A percentile compares a stretch with the other conserved stretches of the same genome.
These are phyloP conservation scores for Diplocarpon mali DNA, from an alignment of 2,329 filamentous ascomycete species.

Conservation along the genomic window DNA sequence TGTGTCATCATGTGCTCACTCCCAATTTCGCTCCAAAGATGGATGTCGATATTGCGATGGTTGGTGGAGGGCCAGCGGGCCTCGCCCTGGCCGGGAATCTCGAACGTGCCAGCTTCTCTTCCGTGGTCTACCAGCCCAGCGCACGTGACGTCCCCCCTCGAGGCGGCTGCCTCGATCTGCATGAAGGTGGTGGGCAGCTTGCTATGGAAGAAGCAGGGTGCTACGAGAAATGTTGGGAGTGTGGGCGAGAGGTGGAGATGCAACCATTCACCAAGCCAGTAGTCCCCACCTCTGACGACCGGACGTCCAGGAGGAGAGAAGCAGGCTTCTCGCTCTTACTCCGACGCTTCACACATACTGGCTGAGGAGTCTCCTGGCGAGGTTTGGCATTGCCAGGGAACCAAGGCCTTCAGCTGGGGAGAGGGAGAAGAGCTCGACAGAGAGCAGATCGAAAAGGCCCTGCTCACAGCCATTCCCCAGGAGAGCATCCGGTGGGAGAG, in stretches of 20 bases:
- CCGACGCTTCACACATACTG: too few relatives aligned
- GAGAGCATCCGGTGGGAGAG: background rate
- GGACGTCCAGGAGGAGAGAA: too few relatives aligned
- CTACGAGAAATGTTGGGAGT: background rate
- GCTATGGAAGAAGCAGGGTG: background rate
- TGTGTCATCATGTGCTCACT: too few relatives aligned
- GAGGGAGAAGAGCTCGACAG: background rate
- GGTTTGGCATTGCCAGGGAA: background rate
- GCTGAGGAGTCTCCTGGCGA: background rate
- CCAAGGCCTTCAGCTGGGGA: background rate
- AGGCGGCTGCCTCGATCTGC: background rate
- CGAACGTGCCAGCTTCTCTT: background rate
- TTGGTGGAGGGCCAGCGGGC: background rate
- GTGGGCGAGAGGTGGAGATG: background rate
- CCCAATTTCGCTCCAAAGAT: background rate
- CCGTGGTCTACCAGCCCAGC: background rate
- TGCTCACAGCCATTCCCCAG: background rate
- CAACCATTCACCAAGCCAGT: background rate
- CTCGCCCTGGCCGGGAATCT: background rate
- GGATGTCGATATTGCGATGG: background rate
- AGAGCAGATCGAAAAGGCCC: background rate
- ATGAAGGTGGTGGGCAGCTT: background rate
- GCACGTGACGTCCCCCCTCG: background rate
- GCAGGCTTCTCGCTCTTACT: too few relatives aligned
- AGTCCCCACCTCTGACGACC: too few relatives aligned